Evolutionary conservation across 148 eudicot genomes (phyloP).

Genomic region (Silene conica): DNA sequence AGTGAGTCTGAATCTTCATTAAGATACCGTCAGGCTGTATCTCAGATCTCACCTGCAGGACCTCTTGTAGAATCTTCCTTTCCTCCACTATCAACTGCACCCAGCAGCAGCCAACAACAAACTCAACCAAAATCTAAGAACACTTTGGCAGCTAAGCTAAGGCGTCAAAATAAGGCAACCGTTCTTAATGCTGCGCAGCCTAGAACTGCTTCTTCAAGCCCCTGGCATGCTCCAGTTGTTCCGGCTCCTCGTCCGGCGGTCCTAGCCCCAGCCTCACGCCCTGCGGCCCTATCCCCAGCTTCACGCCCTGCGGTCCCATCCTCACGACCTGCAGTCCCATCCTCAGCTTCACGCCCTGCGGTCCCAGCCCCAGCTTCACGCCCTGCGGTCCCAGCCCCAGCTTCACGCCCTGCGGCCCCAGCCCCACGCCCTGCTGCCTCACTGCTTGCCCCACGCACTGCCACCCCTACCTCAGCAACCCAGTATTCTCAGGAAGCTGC

Average conservation of each 20-base stretch:
- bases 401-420: slow-evolving; percentile 6
- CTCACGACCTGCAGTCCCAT: slow-evolving; percentile 19
- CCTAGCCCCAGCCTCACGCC: slow-evolving; percentile 19
- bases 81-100: slow-evolving; percentile 64
- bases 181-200: slow-evolving; percentile 45
- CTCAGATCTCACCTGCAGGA: slow-evolving; percentile 44
- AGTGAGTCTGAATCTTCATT: slow-evolving; percentile 62
- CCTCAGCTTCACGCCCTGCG: slow-evolving; percentile 8
- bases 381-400: slow-evolving; percentile 8
- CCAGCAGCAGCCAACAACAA: slow-evolving; percentile 48
- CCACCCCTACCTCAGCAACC: not conserved
- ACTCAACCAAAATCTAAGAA: slow-evolving; percentile 44
- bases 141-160: slow-evolving; percentile 65
- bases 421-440: slow-evolving; percentile 3
- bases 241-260: slow-evolving; percentile 21
- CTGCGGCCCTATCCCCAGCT: slow-evolving; percentile 16
- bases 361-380: slow-evolving; percentile 15
- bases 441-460: not conserved
- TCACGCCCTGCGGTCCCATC: too few relatives aligned
- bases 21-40: slow-evolving; percentile 77
- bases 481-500: slow-evolving; percentile 18
- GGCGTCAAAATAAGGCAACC: slow-evolving; percentile 39
- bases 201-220: slow-evolving; percentile 36
- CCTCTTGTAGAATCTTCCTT: slow-evolving; percentile 64
- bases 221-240: slow-evolving; percentile 25